phyloP scores from a whole-genome alignment of 163 green algal species.

The Picocystis sp. region DNA sequence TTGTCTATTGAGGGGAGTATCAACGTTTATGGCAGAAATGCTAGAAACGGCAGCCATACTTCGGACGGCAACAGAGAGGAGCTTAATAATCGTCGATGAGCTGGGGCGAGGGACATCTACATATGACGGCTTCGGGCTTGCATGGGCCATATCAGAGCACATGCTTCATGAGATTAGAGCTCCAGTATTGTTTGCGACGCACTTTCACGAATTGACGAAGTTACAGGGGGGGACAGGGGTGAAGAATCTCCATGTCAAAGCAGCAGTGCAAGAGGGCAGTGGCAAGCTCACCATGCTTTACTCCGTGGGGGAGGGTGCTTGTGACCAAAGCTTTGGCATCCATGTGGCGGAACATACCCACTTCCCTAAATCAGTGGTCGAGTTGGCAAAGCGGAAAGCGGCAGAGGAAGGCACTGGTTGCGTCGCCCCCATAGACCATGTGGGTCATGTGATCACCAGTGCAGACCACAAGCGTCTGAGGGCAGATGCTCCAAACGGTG shows the following conservation, averaged over 20 bases:
- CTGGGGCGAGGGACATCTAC: conserved; percentile 80
- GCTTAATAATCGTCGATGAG: conserved; percentile 43
- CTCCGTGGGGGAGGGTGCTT: conserved; percentile 52
- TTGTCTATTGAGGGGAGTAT: conserved; percentile 37
- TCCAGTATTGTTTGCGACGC: conserved; percentile 81
- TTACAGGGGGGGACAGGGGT: too few species aligned
- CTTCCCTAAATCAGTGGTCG: conserved; percentile 63
- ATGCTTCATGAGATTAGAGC: conserved; percentile 54
- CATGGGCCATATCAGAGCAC: conserved; percentile 74
- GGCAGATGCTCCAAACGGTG: too few species aligned
- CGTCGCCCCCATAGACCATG: too few species aligned
- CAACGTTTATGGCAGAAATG: conserved; percentile 21
- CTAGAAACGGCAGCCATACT: conserved; percentile 56
- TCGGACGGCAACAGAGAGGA: conserved; percentile 21
- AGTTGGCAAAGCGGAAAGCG: conserved; percentile 46
- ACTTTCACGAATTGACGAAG: conserved; percentile 94
- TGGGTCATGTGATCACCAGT: too few species aligned
- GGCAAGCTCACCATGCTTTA: conserved; percentile 86
- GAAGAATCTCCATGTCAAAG: neutral
- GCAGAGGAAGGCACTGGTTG: conserved; percentile 16
- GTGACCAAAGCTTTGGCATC: conserved; percentile 90
- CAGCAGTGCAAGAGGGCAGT: conserved; percentile 9
- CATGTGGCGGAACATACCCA: conserved; percentile 72
- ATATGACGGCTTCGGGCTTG: conserved; percentile 69
- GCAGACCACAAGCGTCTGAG: too few species aligned